Evolutionary conservation across 768 basidiomycete genomes (phyloP).

Genomic region (Trametopsis cervina): DNA sequence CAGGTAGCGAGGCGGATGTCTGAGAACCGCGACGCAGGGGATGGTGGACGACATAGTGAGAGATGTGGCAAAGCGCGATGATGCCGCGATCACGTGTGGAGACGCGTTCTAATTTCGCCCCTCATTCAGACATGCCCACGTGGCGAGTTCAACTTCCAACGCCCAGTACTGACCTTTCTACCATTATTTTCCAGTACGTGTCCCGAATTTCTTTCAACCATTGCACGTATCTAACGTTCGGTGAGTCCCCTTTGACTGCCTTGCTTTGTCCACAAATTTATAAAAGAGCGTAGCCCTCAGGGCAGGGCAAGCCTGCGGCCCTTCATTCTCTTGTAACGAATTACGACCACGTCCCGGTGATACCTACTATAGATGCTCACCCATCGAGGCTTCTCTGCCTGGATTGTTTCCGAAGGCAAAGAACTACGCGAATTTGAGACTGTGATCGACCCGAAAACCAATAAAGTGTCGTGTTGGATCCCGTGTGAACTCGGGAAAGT

Average conservation of each 20-base stretch:
- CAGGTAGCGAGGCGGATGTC: no score
- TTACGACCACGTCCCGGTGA: neutral
- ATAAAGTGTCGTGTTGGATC: slow-evolving; percentile 62
- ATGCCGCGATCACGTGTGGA: neutral
- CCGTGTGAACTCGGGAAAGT: slow-evolving; percentile 56
- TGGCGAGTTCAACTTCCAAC: neutral
- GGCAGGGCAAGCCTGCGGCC: slow-evolving; percentile 5
- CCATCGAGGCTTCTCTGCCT: slow-evolving; percentile 60
- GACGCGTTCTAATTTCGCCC: neutral
- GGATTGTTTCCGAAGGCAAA: slow-evolving; percentile 50
- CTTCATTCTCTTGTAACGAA: neutral
- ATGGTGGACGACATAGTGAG: no score
- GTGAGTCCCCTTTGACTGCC: neutral
- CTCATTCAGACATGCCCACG: neutral
- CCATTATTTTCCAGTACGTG: neutral
- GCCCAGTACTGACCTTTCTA: neutral
- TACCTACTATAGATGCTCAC: slow-evolving; percentile 27
- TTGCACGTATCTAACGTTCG: neutral
- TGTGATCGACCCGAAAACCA: slow-evolving; percentile 34
- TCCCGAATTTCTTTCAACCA: neutral
- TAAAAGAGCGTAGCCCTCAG: neutral
- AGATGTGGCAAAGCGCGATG: no score
- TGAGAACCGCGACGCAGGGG: no score
- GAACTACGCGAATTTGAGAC: slow-evolving; percentile 50
- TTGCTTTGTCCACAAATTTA: no score